Base-by-base conservation (phyloP, 257 asterid genomes). In the Verbascum thapsus region DNA sequence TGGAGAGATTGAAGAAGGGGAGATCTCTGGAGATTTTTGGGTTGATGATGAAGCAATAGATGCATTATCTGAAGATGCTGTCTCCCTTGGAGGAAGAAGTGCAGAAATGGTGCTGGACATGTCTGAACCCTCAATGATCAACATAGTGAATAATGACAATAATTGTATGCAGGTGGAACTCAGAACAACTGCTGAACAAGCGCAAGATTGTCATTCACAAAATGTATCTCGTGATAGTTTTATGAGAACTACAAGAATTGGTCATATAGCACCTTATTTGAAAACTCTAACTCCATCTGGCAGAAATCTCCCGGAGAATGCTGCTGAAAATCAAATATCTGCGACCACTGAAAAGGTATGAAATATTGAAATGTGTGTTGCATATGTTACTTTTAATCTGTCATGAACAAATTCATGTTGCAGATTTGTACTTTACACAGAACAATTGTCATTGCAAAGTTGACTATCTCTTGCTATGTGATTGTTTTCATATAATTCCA, bases 1-100 rank as follows among this genome's bases (percentile, higher is more conserved):
- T 64, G 83, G 61, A 32, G 90, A 83, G 68, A 71, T 76, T 63
- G 97, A 89, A 80, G 95, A 89, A 66, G 97, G 95, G 55, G 91
- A 89, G 75, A 80, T 87, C 70, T 78, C 89, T 30, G 85, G 81
- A 45, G 90, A 81, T 26, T 61, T 48, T 49, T 84, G 72, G 70
- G 68, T 61, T 61, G 66, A 53, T 67, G 74, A 71, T 53, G 67
- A 60, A 38, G 55, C 70, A 3, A 50, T 73, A 40, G 77, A 81
- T 74, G 66, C 70, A 50, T 68, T 79, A 62, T 61, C 79, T 65
- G 83, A 78, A 53, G 69, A 78, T 65, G 72, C 70, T 18, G 43
- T 56, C 13, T 26, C 80, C 19, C 62, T 61, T 12, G 71, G 68
- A 72, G 79, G 69, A 65, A 76, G 61, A 56, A 69, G 75, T 53